Evolutionary conservation across 441 rosid genomes (phyloP), one percentile per base, ranked within the genome.

Genomic region (Mallotus repandus): DNA sequence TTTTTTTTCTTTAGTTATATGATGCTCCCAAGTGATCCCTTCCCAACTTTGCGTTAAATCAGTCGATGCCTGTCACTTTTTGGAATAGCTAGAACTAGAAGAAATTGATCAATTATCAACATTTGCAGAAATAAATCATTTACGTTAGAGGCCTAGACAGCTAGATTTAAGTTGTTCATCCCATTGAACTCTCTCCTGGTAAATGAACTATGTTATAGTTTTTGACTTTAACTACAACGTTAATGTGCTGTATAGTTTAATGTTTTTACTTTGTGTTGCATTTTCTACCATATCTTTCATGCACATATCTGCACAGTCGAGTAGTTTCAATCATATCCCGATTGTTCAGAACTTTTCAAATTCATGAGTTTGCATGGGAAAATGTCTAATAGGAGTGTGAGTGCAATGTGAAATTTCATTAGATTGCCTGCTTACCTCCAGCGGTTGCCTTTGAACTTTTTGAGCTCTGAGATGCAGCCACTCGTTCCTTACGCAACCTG

Each of bases 401-500:
- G 60, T 16, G 46, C 59, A 29, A 12, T n/a, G 18, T 57, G 63
- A 76, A 59, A 58, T 62, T 54, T 63, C 11, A 55, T 43, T n/a
- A 13, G 53, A 77, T 77, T 56, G 71, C 84, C 76, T 49, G 70
- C 84, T 82, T 70, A 89, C 99, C 92, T 85, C 79, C 79, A 67
- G 72, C 59, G 22, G 48, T 45, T 63, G 84, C 41, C 32, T 73
- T 82, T 7, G 86, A 74, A 35, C 63, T 63, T 71, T 75, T 83
- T 4, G 96, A 81, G 63, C 79, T 83, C 78, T 85, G 90, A 73
- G 94, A 80, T 13, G 84, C 57, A 60, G 87, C 86, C 86, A 95
- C 82, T 46, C 87, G 88, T 71, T 95, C 93, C 77, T 90, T 95
- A 80, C 97, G 73, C 73, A 84, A 22, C 11, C 95, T 84, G 68